Evolutionary conservation across 805 yeast species (phyloP).

Genomic region (Barnettozyma californica): DNA sequence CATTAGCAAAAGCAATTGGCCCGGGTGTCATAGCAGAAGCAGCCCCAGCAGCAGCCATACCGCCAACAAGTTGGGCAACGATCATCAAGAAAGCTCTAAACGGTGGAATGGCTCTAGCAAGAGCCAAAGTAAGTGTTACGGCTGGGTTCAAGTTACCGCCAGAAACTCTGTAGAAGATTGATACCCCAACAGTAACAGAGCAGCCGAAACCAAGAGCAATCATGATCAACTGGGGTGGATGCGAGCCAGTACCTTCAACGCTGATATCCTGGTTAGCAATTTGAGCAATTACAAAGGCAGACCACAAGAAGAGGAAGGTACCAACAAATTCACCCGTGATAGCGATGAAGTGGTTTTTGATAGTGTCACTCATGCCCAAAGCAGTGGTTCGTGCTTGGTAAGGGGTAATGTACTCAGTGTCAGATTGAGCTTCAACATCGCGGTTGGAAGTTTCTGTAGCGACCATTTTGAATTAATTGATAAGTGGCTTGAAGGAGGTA

Average conservation of each 20-base stretch:
- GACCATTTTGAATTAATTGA: constrained; percentile 5
- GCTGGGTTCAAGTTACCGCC: constrained; percentile 93
- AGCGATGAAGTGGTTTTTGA: constrained; percentile 63
- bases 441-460: constrained; percentile 3
- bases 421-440: constrained; percentile 38
- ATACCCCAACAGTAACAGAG: constrained; percentile 71
- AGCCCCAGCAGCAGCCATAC: constrained; percentile 91
- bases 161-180: constrained; percentile 65
- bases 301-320: constrained; percentile 78
- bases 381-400: constrained; percentile 28
- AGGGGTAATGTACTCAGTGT: constrained; percentile 35
- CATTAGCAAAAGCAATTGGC: constrained; percentile 61
- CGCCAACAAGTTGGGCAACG: constrained; percentile 70
- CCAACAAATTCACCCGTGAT: constrained; percentile 78
- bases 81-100: constrained; percentile 62
- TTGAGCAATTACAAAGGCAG: constrained; percentile 78
- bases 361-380: constrained; percentile 36
- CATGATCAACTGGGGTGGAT: constrained; percentile 68
- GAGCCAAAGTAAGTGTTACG: constrained; percentile 67
- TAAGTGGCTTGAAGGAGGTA: neutral
- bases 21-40: constrained; percentile 86
- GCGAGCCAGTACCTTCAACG: constrained; percentile 35
- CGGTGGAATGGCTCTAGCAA: constrained; percentile 70
- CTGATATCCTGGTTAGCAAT: constrained; percentile 61
- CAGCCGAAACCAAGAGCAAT: constrained; percentile 85